Base-by-base conservation (phyloP, 768 basidiomycete species). In the Mycena epipterygia region DNA sequence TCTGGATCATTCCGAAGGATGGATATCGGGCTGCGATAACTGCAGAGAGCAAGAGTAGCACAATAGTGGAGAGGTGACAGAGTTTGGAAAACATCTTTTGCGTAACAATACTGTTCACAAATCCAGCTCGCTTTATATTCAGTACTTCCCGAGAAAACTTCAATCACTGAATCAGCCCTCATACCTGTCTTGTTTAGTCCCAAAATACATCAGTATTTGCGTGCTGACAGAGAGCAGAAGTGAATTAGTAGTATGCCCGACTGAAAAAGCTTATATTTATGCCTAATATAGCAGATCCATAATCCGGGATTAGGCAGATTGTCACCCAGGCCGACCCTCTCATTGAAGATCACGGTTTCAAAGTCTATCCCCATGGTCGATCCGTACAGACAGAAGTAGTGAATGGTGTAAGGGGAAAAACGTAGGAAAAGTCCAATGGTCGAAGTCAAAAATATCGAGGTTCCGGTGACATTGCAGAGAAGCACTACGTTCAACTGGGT, bases 121-220 rank as follows among this genome's bases (percentile, higher is more conserved):
- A 64, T 42, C 23, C 59, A 63, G 53, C 67, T 66, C 51, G 62
- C 30, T 39, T 55, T 42, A 62, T 41, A 19, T n/a, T 35, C 37
- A 39, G 37, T 39, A 55, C 52, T 55, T 55, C 52, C 52, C 32
- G 33, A 42, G 52, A 35, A 9, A 35, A 55, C 32, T 55, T 55
- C 52, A 55, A 19, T 35, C 52, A 33, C 30, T 33, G 52, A 27
- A 51, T 30, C 27, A 51, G 27, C 49, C 29, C 49, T 51, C 49
- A 55, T 55, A 35, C 30, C 30, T 33, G 30, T 55, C 52, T 33
- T 35, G 32, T 32, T 33, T 55, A 35, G 52, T 55, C 52, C 52
- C 6, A 55, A 55, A 55, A 32, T 55, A 55, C 9, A 55, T 55
- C 52, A 55, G 52, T 35, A 55, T 55, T 32, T 55, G 52, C 32